A percentile compares a stretch with the other conserved stretches of the same genome.
phyloP scores from a whole-genome alignment of 108 stramenopile species.

The Discostella pseudostelligera region DNA sequence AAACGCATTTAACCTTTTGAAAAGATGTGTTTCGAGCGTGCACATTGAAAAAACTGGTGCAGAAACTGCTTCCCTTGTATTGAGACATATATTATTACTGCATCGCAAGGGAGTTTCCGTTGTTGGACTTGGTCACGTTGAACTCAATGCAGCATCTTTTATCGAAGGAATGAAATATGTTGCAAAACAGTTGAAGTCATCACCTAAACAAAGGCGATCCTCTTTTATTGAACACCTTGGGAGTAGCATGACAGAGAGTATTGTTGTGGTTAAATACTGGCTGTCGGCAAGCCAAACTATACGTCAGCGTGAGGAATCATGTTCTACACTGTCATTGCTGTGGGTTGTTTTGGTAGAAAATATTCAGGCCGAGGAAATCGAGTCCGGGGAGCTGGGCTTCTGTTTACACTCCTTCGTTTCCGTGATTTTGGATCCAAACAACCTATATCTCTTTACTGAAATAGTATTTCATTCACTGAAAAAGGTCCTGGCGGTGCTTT shows the following conservation, averaged over 20 bases:
- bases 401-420: slow-evolving; percentile 51
- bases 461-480: slow-evolving; percentile 25
- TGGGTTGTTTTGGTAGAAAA: slow-evolving; percentile 45
- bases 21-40: slow-evolving; percentile 29
- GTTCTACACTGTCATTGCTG: slow-evolving; percentile 42
- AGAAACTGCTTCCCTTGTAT: slow-evolving; percentile 28
- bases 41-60: slow-evolving; percentile 39
- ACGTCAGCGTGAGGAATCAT: slow-evolving; percentile 37
- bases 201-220: slow-evolving; percentile 19
- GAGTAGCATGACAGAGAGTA: slow-evolving; percentile 56
- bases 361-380: slow-evolving; percentile 18
- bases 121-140: slow-evolving; percentile 21
- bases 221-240: slow-evolving; percentile 38
- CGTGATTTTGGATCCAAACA: slow-evolving; percentile 32
- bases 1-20: slow-evolving; percentile 28
- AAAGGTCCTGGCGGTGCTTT: slow-evolving; percentile 24
- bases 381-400: slow-evolving; percentile 50
- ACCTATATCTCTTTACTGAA: slow-evolving; percentile 15
- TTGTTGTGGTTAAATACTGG: slow-evolving; percentile 52
- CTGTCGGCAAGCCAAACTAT: slow-evolving; percentile 32
- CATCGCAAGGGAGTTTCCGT: slow-evolving; percentile 32
- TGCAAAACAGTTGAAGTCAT: slow-evolving; percentile 24
- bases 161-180: slow-evolving; percentile 48
- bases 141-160: slow-evolving; percentile 19
- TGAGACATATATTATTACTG: slow-evolving; percentile 38